A percentile compares a stretch with the other conserved stretches of the same genome.
Evolutionary conservation across 192 early-diverging fungal genomes (phyloP).

Genomic region (Pilaira anomala): DNA sequence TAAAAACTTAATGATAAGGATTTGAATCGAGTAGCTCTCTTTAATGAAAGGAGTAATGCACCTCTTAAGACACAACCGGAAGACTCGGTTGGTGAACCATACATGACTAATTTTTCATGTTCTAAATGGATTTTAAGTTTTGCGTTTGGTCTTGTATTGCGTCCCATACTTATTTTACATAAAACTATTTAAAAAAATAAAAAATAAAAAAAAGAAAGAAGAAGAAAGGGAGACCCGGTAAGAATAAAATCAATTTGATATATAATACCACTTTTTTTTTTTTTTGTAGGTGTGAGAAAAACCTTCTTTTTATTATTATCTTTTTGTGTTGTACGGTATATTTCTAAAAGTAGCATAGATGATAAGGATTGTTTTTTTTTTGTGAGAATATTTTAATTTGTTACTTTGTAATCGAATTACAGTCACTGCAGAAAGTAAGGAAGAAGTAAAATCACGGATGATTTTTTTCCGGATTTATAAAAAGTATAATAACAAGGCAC

Average conservation of each 20-base stretch:
- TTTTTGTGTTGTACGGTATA: slow-evolving; percentile 1
- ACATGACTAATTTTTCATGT: slow-evolving; percentile 36
- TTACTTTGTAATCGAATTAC: no score
- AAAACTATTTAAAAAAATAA: background rate
- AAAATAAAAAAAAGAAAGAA: slow-evolving; percentile 2
- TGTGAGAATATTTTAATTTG: no score
- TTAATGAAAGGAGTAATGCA: slow-evolving; percentile 41
- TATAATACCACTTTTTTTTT: no score
- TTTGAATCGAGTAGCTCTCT: slow-evolving; percentile 47
- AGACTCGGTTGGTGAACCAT: slow-evolving; percentile 37
- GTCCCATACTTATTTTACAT: slow-evolving; percentile 3
- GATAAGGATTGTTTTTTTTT: no score
- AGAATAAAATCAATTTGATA: no score
- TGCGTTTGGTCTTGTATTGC: background rate
- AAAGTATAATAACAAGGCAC: no score
- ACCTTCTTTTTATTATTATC: slow-evolving; percentile 3
- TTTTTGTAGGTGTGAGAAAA: no score
- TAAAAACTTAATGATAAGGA: slow-evolving; percentile 45
- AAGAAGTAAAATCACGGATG: no score
- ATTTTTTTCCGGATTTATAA: no score
- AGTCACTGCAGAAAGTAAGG: no score
- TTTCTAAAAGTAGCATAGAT: slow-evolving; percentile 6
- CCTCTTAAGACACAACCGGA: slow-evolving; percentile 51
- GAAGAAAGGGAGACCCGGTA: slow-evolving; percentile 5
- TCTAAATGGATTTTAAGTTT: slow-evolving; percentile 39